Evolutionary conservation across 2,329 filamentous ascomycete species (phyloP).

Genomic region (Aaosphaeria arxii): DNA sequence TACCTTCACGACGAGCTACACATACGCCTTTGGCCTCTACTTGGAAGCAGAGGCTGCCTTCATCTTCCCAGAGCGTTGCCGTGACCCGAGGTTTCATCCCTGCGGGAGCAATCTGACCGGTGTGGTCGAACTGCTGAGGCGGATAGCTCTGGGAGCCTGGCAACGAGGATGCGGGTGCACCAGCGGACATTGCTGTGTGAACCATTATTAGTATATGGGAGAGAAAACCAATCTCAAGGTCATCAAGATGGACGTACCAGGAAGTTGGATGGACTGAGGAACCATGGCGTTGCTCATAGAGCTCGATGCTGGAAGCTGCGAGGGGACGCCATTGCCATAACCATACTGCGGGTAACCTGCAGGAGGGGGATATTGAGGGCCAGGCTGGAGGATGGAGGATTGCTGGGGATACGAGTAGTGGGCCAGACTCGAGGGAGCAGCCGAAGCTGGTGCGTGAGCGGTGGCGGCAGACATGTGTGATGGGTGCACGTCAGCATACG

Average conservation of each 20-base stretch:
- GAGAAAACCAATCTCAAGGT: slow-evolving; percentile 4
- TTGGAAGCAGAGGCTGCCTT: slow-evolving; percentile 95
- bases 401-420: slow-evolving; percentile 73
- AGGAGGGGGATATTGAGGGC: slow-evolving; percentile 62
- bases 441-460: slow-evolving; percentile 70
- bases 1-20: slow-evolving; percentile 89
- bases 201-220: neutral
- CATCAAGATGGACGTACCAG: slow-evolving; percentile 39
- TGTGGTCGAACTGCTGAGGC: slow-evolving; percentile 69
- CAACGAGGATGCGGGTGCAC: slow-evolving; percentile 23
- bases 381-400: slow-evolving; percentile 71
- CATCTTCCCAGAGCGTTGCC: slow-evolving; percentile 96
- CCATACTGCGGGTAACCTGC: slow-evolving; percentile 66
- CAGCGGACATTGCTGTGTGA: slow-evolving; percentile 30
- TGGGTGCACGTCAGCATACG: slow-evolving; percentile 81
- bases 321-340: slow-evolving; percentile 74
- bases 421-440: slow-evolving; percentile 68
- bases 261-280: slow-evolving; percentile 68
- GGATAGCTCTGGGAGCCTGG: slow-evolving; percentile 30
- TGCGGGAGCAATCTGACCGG: slow-evolving; percentile 87
- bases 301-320: slow-evolving; percentile 67
- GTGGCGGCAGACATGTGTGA: slow-evolving; percentile 76
- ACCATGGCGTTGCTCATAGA: slow-evolving; percentile 65
- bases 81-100: slow-evolving; percentile 97
- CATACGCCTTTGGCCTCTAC: slow-evolving; percentile 96